Evolutionary conservation across 768 basidiomycete genomes (phyloP).

Genomic region (Boletus rex-veris): DNA sequence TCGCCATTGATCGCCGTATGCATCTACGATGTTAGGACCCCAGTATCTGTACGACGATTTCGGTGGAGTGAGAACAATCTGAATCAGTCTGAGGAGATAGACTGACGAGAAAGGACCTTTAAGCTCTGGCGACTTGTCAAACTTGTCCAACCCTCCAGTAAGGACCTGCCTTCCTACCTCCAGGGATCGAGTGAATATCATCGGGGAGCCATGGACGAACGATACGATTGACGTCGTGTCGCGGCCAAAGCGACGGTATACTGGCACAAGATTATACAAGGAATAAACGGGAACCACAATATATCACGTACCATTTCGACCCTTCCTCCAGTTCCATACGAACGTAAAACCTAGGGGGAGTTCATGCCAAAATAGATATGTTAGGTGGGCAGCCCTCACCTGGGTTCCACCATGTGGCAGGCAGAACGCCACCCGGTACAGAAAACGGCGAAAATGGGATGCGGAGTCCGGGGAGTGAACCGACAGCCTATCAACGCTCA

Average conservation of each 20-base stretch:
- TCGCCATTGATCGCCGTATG: conserved; percentile 15
- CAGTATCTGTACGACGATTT: conserved; percentile 8
- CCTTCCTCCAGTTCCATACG: conserved; percentile 19
- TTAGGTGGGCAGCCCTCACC: neutral
- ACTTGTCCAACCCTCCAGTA: conserved; percentile 4
- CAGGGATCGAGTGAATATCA: conserved; percentile 17
- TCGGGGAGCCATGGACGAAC: conserved; percentile 10
- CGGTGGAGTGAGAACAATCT: neutral
- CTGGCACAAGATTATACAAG: too few relatives aligned
- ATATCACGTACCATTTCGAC: conserved; percentile 9
- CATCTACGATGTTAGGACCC: conserved; percentile 17
- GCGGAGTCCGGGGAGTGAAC: conserved; percentile 15
- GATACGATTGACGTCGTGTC: conserved; percentile 18
- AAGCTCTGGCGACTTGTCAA: conserved; percentile 4
- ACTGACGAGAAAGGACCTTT: conserved; percentile 1
- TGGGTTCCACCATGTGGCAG: conserved; percentile 18
- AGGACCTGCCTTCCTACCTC: conserved; percentile 11
- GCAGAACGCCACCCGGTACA: neutral
- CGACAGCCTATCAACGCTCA: neutral
- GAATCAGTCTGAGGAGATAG: neutral
- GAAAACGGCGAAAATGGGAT: conserved; percentile 14
- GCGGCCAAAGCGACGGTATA: too few relatives aligned
- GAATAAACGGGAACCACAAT: too few relatives aligned
- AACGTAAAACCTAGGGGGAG: conserved; percentile 6
- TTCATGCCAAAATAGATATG: neutral